A percentile compares a stretch with the other conserved stretches of the same genome.
These are phyloP conservation scores for Leccinum fibrillosum DNA, from an alignment of 768 basidiomycete genomes.

Conservation along the genomic window DNA sequence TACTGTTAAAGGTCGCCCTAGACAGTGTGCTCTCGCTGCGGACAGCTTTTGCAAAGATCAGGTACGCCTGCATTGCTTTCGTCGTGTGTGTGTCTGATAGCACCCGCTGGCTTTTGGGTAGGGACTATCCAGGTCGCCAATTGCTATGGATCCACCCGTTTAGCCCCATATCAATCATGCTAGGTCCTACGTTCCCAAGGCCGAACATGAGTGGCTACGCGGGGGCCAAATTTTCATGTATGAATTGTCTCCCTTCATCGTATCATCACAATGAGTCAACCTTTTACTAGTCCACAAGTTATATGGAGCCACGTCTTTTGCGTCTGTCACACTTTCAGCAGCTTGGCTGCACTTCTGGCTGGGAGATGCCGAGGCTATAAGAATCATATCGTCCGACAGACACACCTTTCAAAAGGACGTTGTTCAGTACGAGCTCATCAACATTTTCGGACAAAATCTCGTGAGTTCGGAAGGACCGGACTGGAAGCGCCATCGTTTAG, in stretches of 20 bases:
- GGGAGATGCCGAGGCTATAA: slow-evolving; percentile 42
- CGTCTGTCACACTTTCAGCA: slow-evolving; percentile 32
- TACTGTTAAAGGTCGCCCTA: slow-evolving; percentile 3
- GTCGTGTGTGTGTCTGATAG: neutral
- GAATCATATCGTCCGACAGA: slow-evolving; percentile 32
- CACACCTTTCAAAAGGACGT: slow-evolving; percentile 34
- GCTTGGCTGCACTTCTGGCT: slow-evolving; percentile 39
- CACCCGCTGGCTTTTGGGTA: neutral
- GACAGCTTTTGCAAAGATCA: slow-evolving; percentile 17
- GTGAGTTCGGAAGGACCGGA: slow-evolving; percentile 40
- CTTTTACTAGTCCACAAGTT: slow-evolving; percentile 33
- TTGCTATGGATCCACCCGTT: slow-evolving; percentile 35
- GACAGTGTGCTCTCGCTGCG: slow-evolving; percentile 7
- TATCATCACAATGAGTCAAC: neutral
- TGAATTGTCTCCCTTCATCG: slow-evolving; percentile 3
- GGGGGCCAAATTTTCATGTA: slow-evolving; percentile 36
- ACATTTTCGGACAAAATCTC: slow-evolving; percentile 46
- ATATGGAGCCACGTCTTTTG: slow-evolving; percentile 38
- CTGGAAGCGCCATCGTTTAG: slow-evolving; percentile 46
- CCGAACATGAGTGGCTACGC: slow-evolving; percentile 33
- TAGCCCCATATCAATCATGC: too few species aligned
- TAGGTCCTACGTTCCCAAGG: too few species aligned
- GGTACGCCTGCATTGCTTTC: slow-evolving; percentile 1
- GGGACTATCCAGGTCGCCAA: slow-evolving; percentile 18
- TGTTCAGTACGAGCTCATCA: slow-evolving; percentile 38